A percentile compares a stretch with the other conserved stretches of the same genome.
Evolutionary conservation across 2,329 filamentous ascomycete species (phyloP).

Genomic region (Cryphonectria parasitica): DNA sequence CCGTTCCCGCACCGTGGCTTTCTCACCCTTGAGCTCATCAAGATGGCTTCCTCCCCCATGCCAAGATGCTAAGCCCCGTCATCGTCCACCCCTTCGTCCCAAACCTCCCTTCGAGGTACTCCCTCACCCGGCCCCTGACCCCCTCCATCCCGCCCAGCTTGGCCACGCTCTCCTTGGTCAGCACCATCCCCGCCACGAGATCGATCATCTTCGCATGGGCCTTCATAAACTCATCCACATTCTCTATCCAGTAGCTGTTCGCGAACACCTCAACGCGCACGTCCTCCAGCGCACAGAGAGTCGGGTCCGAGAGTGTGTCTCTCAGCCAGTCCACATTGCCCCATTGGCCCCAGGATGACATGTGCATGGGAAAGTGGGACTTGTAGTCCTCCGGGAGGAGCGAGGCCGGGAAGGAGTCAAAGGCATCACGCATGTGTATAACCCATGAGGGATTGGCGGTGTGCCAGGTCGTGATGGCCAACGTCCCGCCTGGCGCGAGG

Average conservation of each 20-base stretch:
- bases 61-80: slow-evolving; percentile 39
- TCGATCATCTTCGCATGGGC: slow-evolving; percentile 45
- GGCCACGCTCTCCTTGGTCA: slow-evolving; percentile 37
- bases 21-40: not conserved
- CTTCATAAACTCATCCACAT: slow-evolving; percentile 42
- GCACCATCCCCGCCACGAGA: slow-evolving; percentile 48
- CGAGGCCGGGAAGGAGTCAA: slow-evolving; percentile 47
- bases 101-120: slow-evolving; percentile 47
- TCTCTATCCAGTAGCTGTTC: slow-evolving; percentile 38
- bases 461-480: slow-evolving; percentile 45
- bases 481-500: slow-evolving; percentile 44
- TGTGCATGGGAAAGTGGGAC: slow-evolving; percentile 42
- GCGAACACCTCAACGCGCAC: slow-evolving; percentile 41
- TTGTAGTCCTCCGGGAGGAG: slow-evolving; percentile 39
- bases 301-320: slow-evolving; percentile 40
- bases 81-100: slow-evolving; percentile 41
- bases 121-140: slow-evolving; percentile 41
- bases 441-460: slow-evolving; percentile 41
- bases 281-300: slow-evolving; percentile 38
- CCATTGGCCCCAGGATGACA: slow-evolving; percentile 46
- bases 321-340: slow-evolving; percentile 45
- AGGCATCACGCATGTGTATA: slow-evolving; percentile 44
- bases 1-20: not conserved
- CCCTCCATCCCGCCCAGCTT: slow-evolving; percentile 41
- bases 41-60: slow-evolving; percentile 31